These are phyloP conservation scores for Aristolochia contorta DNA, from an alignment of 164 flowering plant genomes.

Conservation along the genomic window DNA sequence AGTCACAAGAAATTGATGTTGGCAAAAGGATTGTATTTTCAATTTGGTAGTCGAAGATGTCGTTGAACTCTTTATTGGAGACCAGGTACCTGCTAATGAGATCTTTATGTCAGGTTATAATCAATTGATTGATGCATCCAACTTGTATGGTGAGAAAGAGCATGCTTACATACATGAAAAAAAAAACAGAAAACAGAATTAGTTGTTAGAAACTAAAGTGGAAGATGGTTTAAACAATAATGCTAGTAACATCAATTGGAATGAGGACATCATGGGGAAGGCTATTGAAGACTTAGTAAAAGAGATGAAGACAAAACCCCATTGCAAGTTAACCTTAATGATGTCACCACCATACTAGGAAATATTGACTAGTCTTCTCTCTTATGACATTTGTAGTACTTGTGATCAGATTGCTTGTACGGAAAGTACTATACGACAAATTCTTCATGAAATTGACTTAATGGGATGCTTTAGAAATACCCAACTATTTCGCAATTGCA, in stretches of 20 bases:
- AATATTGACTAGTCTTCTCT: conserved; percentile 36
- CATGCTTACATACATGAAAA: conserved; percentile 22
- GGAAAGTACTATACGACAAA: conserved; percentile 21
- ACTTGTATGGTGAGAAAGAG: conserved; percentile 45
- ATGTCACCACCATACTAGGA: conserved; percentile 49
- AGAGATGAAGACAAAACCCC: conserved; percentile 50
- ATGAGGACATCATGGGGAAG: conserved; percentile 56
- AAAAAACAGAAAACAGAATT: conserved; percentile 35
- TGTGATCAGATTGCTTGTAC: conserved; percentile 23
- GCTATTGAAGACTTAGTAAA: conserved; percentile 45
- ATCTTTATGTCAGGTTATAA: conserved; percentile 33
- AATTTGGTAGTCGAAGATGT: conserved; percentile 48
- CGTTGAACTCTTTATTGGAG: conserved; percentile 39
- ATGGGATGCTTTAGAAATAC: conserved; percentile 26
- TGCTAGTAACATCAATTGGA: conserved; percentile 49
- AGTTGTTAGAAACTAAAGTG: conserved; percentile 40
- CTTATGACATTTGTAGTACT: conserved; percentile 33
- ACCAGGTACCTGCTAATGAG: conserved; percentile 49
- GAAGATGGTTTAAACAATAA: conserved; percentile 47
- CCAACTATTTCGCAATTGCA: conserved; percentile 40
- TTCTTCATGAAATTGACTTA: conserved; percentile 30
- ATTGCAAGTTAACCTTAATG: conserved; percentile 47
- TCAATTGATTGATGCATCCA: conserved; percentile 41
- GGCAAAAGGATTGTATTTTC: conserved; percentile 33
- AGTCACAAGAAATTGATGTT: conserved; percentile 36